Percentiles rank a stretch among this genome's conserved stretches.
These are phyloP conservation scores for Chlorella vulgaris DNA, from an alignment of 139 green algal species.

Conservation along the genomic window DNA sequence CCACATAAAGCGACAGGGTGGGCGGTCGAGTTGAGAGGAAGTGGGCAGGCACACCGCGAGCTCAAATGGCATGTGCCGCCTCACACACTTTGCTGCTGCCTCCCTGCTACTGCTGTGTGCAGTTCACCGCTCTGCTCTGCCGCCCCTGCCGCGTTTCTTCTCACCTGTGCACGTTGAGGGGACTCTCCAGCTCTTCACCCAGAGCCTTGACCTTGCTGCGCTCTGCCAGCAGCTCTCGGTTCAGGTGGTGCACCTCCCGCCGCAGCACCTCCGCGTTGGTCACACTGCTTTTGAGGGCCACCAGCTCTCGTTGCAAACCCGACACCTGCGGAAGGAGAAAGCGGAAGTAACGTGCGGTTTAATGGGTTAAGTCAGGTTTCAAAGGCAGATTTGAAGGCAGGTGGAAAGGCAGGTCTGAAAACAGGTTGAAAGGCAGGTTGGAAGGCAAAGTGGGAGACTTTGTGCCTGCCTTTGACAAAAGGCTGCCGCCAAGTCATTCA, in stretches of 20 bases:
- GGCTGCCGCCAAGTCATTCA: not conserved
- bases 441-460: not conserved
- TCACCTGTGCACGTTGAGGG: slow-evolving; percentile 92
- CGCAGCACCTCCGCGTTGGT: slow-evolving; percentile 89
- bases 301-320: slow-evolving; percentile 84
- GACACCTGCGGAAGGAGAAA: slow-evolving; percentile 43
- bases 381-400: no score
- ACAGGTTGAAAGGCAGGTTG: no score
- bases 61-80: no score
- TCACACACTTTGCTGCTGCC: no score
- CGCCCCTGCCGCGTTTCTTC: not conserved
- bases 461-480: not conserved
- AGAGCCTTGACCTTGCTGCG: slow-evolving; percentile 83
- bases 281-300: slow-evolving; percentile 77
- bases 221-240: slow-evolving; percentile 78
- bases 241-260: slow-evolving; percentile 88
- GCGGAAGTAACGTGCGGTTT: not conserved
- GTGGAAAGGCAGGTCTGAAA: no score
- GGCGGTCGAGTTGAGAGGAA: no score
- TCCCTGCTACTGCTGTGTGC: no score
- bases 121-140: no score
- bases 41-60: no score
- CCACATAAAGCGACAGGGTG: no score
- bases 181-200: slow-evolving; percentile 92
- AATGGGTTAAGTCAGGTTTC: no score